Evolutionary conservation across 208 protist species (phyloP).

Genomic region (Leishmania gerbilli): DNA sequence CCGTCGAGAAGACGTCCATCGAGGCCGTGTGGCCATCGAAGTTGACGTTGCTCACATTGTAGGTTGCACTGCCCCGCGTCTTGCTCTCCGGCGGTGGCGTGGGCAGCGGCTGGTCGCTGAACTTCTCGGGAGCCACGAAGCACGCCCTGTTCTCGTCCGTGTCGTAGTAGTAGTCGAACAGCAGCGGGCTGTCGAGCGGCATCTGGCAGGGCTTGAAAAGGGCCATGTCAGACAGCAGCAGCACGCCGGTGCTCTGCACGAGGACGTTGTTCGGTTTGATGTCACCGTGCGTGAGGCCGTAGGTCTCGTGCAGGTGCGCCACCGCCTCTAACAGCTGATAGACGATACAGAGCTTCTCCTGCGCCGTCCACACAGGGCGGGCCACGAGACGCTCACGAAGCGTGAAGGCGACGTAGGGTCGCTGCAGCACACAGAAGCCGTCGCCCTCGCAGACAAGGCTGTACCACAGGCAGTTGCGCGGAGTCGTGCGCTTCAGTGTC

Average conservation of each 20-base stretch:
- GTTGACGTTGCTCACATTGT: conserved; percentile 59
- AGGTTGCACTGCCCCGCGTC: conserved; percentile 18
- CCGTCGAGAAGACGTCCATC: conserved; percentile 89
- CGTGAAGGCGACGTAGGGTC: conserved; percentile 74
- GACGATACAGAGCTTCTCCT: conserved; percentile 55
- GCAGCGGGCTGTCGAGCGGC: conserved; percentile 65
- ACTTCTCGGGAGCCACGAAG: conserved; percentile 88
- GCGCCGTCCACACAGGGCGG: conserved; percentile 51
- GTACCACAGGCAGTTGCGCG: conserved; percentile 30
- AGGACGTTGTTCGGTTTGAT: conserved; percentile 91
- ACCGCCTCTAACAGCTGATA: conserved; percentile 80
- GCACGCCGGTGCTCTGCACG: conserved; percentile 64
- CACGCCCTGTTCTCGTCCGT: conserved; percentile 81
- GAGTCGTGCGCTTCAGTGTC: conserved; percentile 14
- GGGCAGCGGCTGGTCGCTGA: conserved; percentile 45
- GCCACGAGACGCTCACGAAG: conserved; percentile 76
- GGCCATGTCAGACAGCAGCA: conserved; percentile 84
- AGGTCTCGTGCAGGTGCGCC: conserved; percentile 74
- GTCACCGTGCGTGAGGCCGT: conserved; percentile 84
- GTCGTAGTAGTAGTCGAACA: conserved; percentile 92
- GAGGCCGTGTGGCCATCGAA: conserved; percentile 57
- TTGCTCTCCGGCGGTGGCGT: conserved; percentile 27
- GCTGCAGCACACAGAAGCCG: conserved; percentile 67
- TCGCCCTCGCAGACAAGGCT: conserved; percentile 27
- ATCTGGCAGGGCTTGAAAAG: conserved; percentile 82